Evolutionary conservation across 345 rosid species (phyloP).

Genomic region (Brassica juncea): DNA sequence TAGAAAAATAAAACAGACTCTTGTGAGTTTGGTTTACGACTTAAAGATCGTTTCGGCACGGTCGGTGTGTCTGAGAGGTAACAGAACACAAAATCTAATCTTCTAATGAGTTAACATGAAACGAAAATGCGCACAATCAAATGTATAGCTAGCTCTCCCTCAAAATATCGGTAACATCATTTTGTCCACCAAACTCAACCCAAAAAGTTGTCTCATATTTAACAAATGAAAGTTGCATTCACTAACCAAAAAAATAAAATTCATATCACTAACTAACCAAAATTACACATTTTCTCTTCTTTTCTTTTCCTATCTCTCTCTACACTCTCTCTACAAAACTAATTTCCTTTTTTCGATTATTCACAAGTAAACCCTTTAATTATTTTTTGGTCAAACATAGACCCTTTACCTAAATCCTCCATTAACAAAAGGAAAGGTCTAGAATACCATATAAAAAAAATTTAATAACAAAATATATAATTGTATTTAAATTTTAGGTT

Average conservation of each 20-base stretch:
- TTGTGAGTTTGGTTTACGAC: neutral
- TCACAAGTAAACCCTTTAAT: no score
- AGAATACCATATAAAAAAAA: neutral
- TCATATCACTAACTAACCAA: no score
- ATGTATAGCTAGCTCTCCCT: neutral
- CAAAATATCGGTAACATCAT: constrained; percentile 5
- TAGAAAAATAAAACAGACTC: neutral
- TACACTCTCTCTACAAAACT: no score
- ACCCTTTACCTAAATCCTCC: neutral
- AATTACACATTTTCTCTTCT: no score
- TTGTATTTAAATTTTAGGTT: neutral
- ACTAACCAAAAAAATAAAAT: no score
- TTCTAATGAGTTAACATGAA: constrained; percentile 36
- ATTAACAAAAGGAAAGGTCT: neutral
- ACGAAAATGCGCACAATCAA: constrained; percentile 33
- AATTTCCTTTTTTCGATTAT: no score
- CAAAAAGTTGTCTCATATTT: constrained; percentile 20
- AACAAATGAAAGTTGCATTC: no score
- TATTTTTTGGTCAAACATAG: no score
- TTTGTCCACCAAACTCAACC: constrained; percentile 38
- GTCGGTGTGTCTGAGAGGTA: constrained; percentile 13
- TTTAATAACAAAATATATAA: neutral
- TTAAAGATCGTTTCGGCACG: constrained; percentile 5
- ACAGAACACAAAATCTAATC: constrained; percentile 36
- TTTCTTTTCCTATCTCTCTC: no score